These are phyloP conservation scores for Lactarius trivialis DNA, from an alignment of 768 basidiomycete species.

Conservation along the genomic window DNA sequence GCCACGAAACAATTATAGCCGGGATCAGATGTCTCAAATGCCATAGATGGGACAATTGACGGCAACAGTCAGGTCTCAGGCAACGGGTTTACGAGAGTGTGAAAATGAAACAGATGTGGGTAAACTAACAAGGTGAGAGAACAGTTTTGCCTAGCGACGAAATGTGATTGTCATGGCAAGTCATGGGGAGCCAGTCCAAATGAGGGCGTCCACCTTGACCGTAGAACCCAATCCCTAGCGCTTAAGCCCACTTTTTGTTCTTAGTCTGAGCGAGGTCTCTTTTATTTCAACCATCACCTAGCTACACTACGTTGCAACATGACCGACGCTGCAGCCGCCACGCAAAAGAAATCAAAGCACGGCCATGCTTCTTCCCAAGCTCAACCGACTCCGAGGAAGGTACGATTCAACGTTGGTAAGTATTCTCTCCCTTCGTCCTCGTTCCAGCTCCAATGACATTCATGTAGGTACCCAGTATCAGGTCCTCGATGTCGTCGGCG, in stretches of 20 bases:
- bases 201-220: background rate
- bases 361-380: slow-evolving; percentile 41
- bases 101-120: background rate
- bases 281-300: slow-evolving; percentile 18
- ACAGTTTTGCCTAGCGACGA: background rate
- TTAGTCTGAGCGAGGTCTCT: slow-evolving; percentile 5
- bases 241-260: slow-evolving; percentile 12
- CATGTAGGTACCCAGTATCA: slow-evolving; percentile 45
- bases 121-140: background rate
- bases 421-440: background rate
- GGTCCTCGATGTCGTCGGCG: slow-evolving; percentile 81
- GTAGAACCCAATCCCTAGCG: background rate
- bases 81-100: background rate
- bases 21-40: too few species aligned
- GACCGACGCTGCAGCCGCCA: slow-evolving; percentile 22
- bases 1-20: background rate
- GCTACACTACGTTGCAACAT: slow-evolving; percentile 10
- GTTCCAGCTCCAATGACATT: background rate
- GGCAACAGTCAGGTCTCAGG: background rate
- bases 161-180: background rate
- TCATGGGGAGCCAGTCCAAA: background rate
- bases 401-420: slow-evolving; percentile 80
- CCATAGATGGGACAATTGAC: background rate
- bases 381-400: slow-evolving; percentile 64
- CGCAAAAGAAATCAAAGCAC: slow-evolving; percentile 39